Conservation (phyloP, 768 basidiomycete species). For the Cystobasidium tubakii region DNA sequence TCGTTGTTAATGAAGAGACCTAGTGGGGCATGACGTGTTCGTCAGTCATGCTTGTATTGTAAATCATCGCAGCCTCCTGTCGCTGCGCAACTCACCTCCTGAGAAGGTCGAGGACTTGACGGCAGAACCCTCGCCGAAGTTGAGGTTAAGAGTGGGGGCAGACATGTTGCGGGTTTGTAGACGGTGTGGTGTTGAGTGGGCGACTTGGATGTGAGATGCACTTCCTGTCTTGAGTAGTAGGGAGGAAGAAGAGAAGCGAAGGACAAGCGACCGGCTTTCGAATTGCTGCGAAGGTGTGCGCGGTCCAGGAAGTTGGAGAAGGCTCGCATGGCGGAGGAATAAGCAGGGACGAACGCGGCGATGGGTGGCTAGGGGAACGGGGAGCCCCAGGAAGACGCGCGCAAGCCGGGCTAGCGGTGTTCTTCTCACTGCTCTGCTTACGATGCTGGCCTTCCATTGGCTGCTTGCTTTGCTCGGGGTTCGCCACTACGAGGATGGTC, state of each 20-base stretch:
- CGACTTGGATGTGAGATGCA: not conserved
- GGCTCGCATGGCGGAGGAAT: not conserved
- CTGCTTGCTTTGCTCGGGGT: no score
- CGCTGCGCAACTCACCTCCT: conserved; percentile 17
- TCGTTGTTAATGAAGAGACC: conserved; percentile 69
- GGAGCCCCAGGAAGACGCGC: not conserved
- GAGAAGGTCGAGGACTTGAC: conserved; percentile 18
- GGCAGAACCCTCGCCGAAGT: conserved; percentile 40
- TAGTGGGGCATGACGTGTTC: conserved; percentile 50
- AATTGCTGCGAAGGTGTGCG: not conserved
- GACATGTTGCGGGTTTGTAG: conserved; percentile 37
- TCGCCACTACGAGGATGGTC: no score
- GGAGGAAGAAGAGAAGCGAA: not conserved
- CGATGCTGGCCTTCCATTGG: no score
- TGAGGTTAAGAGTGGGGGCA: conserved; percentile 42
- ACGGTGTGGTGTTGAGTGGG: not conserved
- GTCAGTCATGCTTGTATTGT: no score
- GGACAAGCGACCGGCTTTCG: not conserved
- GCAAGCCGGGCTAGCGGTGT: no score
- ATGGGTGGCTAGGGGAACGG: not conserved
- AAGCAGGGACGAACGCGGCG: not conserved
- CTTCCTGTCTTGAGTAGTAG: not conserved
- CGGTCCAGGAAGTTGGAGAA: not conserved
- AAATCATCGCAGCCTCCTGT: not conserved
- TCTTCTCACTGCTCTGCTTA: no score